Conservation (phyloP, 2,329 filamentous ascomycete genomes). For the Paracamarosporium sp. region DNA sequence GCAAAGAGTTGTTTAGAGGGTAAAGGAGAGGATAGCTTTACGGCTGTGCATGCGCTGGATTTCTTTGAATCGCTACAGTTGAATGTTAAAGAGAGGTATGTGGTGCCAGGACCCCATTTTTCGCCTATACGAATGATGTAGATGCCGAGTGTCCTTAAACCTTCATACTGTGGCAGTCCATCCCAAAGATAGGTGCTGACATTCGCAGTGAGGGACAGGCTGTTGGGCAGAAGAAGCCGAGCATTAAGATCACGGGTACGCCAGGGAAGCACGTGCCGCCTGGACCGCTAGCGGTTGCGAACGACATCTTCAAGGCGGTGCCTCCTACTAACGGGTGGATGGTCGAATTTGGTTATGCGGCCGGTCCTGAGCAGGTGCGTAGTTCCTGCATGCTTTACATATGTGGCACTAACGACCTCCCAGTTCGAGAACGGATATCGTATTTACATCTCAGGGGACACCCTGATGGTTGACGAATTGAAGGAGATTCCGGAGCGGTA, state of each 20-base stretch:
- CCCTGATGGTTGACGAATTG: constrained; percentile 67
- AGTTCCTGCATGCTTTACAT: not conserved
- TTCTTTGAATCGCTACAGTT: constrained; percentile 61
- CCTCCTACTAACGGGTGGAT: constrained; percentile 74
- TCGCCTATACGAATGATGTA: too few relatives aligned
- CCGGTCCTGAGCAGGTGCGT: not conserved
- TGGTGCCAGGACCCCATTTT: too few relatives aligned
- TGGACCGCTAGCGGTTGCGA: constrained; percentile 51
- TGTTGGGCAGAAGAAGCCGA: constrained; percentile 30
- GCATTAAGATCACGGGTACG: constrained; percentile 66
- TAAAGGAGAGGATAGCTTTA: constrained; percentile 60
- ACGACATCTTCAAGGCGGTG: constrained; percentile 59
- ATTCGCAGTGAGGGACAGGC: not conserved
- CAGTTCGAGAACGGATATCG: constrained; percentile 58
- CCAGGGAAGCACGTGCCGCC: constrained; percentile 69
- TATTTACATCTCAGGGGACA: constrained; percentile 73
- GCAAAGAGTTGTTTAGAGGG: constrained; percentile 60
- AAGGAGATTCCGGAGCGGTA: constrained; percentile 66
- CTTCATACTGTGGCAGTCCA: not conserved
- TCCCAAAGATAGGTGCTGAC: not conserved
- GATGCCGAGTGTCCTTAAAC: too few relatives aligned
- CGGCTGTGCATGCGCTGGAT: constrained; percentile 61
- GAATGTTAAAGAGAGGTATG: constrained; percentile 42
- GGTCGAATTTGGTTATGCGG: constrained; percentile 63
- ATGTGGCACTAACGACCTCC: constrained; percentile 9